phyloP scores from a whole-genome alignment of 208 protist species.

The Crithidia fasciculata region DNA sequence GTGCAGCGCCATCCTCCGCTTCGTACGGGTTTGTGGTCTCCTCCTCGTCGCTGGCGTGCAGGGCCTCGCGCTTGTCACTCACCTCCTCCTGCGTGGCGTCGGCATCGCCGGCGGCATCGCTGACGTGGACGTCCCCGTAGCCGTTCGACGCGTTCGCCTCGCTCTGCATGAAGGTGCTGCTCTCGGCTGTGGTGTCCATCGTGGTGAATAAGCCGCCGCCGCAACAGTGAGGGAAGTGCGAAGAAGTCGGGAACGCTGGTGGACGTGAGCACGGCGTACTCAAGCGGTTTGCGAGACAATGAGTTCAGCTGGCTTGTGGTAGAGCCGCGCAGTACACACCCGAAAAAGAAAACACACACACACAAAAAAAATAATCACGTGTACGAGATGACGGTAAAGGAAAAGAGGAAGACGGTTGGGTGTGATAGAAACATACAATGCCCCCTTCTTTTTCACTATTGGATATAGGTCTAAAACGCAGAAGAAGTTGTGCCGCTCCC shows the following conservation, averaged over 20 bases:
- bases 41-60: constrained; percentile 48
- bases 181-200: constrained; percentile 35
- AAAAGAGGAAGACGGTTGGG: too few relatives aligned
- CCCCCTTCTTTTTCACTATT: neutral
- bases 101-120: neutral
- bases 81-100: constrained; percentile 1
- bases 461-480: too few relatives aligned
- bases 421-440: neutral
- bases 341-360: too few relatives aligned
- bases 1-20: constrained; percentile 19
- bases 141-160: constrained; percentile 17
- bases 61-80: constrained; percentile 22
- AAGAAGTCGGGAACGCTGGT: too few relatives aligned
- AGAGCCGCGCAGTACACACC: too few relatives aligned
- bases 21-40: constrained; percentile 42
- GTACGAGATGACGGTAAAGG: too few relatives aligned
- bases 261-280: too few relatives aligned
- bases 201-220: neutral
- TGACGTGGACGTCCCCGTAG: constrained; percentile 8
- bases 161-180: constrained; percentile 32
- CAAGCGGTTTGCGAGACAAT: too few relatives aligned
- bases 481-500: too few relatives aligned
- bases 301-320: too few relatives aligned
- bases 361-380: too few relatives aligned
- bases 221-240: too few relatives aligned